phyloP scores from a whole-genome alignment of 2,329 filamentous ascomycete species.

The Paracoccidioides lutzii region DNA sequence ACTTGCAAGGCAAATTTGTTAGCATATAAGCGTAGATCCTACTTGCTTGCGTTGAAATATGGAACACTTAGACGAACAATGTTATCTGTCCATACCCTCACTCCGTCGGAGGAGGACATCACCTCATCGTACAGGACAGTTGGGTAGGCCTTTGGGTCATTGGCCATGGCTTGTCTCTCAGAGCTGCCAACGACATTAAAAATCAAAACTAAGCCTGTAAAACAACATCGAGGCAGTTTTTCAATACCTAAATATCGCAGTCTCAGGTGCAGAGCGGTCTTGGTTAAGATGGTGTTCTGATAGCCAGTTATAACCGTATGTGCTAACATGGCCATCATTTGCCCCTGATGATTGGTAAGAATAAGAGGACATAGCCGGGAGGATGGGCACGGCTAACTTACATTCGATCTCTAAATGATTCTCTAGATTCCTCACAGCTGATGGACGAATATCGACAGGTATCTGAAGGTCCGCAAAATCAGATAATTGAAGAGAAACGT shows the following conservation, averaged over 20 bases:
- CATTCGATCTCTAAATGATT: conserved; percentile 39
- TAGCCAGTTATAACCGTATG: conserved; percentile 54
- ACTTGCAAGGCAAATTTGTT: conserved; percentile 33
- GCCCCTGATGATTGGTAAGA: conserved; percentile 41
- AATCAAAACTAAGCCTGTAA: background rate
- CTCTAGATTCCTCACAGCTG: conserved; percentile 20
- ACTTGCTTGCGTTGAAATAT: conserved; percentile 3
- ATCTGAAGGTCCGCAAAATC: conserved; percentile 29
- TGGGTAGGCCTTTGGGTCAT: conserved; percentile 38
- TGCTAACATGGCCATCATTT: conserved; percentile 53
- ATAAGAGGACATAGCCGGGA: conserved; percentile 10
- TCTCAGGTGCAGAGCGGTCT: background rate
- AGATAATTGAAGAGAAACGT: background rate
- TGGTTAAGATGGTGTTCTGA: conserved; percentile 26
- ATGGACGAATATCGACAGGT: conserved; percentile 30
- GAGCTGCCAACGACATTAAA: conserved; percentile 4
- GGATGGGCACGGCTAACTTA: conserved; percentile 20
- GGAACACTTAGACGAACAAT: conserved; percentile 34
- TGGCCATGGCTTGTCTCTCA: conserved; percentile 7
- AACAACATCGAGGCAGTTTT: background rate
- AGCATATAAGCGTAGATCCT: background rate
- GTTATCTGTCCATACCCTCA: conserved; percentile 50
- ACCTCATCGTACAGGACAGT: conserved; percentile 48
- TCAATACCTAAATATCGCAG: background rate
- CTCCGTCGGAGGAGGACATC: conserved; percentile 43